Percentiles rank a stretch among this genome's conserved stretches.
These are phyloP conservation scores for Scleroderma bovista DNA, from an alignment of 768 basidiomycete genomes.

Conservation along the genomic window DNA sequence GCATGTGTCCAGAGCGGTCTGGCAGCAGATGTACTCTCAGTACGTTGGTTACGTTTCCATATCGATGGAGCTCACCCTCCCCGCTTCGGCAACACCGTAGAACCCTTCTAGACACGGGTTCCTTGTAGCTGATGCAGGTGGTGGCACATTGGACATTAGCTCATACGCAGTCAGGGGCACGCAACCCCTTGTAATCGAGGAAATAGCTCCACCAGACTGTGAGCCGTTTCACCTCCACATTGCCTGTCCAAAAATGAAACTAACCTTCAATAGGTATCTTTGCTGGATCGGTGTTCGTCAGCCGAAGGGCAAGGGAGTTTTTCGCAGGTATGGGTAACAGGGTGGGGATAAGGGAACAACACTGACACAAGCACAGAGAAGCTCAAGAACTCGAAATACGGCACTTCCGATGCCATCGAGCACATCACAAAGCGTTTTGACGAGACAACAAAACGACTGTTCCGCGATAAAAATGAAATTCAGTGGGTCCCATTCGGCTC, in stretches of 20 bases:
- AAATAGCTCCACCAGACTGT: constrained; percentile 82
- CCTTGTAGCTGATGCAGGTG: constrained; percentile 75
- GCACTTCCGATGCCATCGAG: constrained; percentile 63
- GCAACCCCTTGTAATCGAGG: constrained; percentile 70
- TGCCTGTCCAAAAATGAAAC: neutral
- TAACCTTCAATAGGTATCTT: constrained; percentile 53
- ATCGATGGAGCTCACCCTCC: neutral
- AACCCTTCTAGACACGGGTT: constrained; percentile 73
- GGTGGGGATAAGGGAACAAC: neutral
- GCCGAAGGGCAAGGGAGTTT: constrained; percentile 66
- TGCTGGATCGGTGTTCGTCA: constrained; percentile 80
- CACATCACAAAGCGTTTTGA: constrained; percentile 79
- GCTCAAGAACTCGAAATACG: constrained; percentile 68
- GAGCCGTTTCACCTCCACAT: constrained; percentile 16
- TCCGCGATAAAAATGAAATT: constrained; percentile 59
- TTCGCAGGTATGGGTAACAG: constrained; percentile 47
- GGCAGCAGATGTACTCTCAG: constrained; percentile 71
- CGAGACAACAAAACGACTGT: constrained; percentile 76
- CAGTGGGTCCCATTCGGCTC: constrained; percentile 77
- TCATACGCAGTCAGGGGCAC: constrained; percentile 72
- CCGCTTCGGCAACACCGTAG: constrained; percentile 34
- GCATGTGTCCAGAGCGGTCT: constrained; percentile 75
- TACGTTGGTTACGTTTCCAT: constrained; percentile 25
- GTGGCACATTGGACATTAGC: constrained; percentile 77
- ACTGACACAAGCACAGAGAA: constrained; percentile 45